Evolutionary conservation across 169 alveolate genomes (phyloP).

Genomic region (Plasmodium blacklocki): DNA sequence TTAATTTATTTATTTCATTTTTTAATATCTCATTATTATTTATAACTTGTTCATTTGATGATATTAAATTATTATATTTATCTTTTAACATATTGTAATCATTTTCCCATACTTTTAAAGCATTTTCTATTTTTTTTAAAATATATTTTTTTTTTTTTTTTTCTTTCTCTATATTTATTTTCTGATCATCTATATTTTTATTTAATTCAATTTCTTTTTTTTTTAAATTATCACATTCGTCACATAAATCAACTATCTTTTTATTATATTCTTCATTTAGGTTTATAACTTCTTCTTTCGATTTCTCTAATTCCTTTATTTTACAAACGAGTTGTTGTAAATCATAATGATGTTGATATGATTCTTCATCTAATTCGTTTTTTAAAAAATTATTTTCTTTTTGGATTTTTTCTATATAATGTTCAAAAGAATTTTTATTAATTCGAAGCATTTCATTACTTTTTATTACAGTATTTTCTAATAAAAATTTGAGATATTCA

Average conservation of each 20-base stretch:
- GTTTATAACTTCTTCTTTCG: conserved; percentile 2
- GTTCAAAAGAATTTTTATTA: conserved; percentile 47
- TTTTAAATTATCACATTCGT: conserved; percentile 31
- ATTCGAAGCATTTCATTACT: conserved; percentile 48
- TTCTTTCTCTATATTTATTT: conserved; percentile 41
- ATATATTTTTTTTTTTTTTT: conserved; percentile 69
- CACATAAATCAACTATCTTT: background rate
- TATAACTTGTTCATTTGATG: conserved; percentile 9
- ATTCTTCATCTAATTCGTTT: conserved; percentile 74
- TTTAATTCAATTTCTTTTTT: conserved; percentile 16
- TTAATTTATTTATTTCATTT: conserved; percentile 9
- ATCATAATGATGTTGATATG: conserved; percentile 73
- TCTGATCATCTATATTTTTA: background rate
- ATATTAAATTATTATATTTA: conserved; percentile 6
- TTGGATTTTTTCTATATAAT: conserved; percentile 54
- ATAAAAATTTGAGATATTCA: conserved; percentile 10
- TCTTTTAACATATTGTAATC: conserved; percentile 22
- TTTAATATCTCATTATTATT: conserved; percentile 8
- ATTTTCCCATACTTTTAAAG: conserved; percentile 22
- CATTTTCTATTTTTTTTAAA: conserved; percentile 23
- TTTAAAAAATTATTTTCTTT: conserved; percentile 60
- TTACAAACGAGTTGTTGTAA: conserved; percentile 60
- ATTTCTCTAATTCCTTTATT: conserved; percentile 30
- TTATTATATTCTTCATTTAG: conserved; percentile 44
- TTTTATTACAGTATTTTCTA: conserved; percentile 39